Conservation (phyloP, 2,329 filamentous ascomycete genomes). For the Didymellaceae sp. region DNA sequence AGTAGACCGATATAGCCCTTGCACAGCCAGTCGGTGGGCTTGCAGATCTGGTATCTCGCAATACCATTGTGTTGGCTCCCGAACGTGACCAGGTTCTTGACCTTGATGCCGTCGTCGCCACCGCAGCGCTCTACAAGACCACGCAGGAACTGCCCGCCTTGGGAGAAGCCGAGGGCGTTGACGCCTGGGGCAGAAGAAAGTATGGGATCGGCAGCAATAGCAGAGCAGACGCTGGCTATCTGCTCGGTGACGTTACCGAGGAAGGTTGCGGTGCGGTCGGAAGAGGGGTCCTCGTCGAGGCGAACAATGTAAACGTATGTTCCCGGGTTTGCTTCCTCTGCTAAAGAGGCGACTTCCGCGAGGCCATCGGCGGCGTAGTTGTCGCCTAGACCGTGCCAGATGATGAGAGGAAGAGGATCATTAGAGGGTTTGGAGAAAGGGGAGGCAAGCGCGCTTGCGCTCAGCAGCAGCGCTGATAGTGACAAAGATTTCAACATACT, state of each 20-base stretch:
- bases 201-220: constrained; percentile 76
- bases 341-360: constrained; percentile 72
- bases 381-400: constrained; percentile 91
- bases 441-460: constrained; percentile 7
- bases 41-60: constrained; percentile 78
- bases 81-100: constrained; percentile 84
- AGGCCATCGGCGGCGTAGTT: constrained; percentile 79
- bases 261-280: constrained; percentile 85
- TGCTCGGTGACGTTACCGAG: constrained; percentile 87
- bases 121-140: constrained; percentile 84
- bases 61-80: constrained; percentile 95
- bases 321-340: constrained; percentile 75
- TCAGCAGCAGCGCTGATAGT: constrained; percentile 26
- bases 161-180: constrained; percentile 92
- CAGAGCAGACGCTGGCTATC: constrained; percentile 76
- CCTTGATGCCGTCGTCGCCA: constrained; percentile 64
- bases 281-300: constrained; percentile 68
- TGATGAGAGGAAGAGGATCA: constrained; percentile 75
- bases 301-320: constrained; percentile 84
- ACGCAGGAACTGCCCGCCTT: constrained; percentile 95
- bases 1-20: constrained; percentile 79
- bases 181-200: constrained; percentile 81
- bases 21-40: constrained; percentile 77
- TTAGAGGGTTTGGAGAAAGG: constrained; percentile 17
- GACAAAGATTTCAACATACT: constrained; percentile 33